Evolutionary conservation across 257 asterid species (phyloP).

Genomic region (Nicotiana obtusifolia): DNA sequence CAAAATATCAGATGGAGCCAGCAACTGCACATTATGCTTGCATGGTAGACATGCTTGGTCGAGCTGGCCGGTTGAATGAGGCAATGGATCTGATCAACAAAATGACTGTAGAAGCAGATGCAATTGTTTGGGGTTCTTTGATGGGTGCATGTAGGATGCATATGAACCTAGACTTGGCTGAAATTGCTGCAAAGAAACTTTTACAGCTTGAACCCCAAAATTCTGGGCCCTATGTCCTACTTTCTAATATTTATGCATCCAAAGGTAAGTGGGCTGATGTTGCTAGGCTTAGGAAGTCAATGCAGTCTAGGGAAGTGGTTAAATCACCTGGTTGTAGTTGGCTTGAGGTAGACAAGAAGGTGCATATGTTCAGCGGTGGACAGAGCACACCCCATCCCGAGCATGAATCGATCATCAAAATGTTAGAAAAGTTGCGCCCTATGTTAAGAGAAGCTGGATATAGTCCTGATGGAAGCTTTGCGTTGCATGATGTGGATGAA

Average conservation of each 20-base stretch:
- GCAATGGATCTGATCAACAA: constrained; percentile 50
- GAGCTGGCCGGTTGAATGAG: constrained; percentile 57
- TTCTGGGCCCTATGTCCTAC: constrained; percentile 57
- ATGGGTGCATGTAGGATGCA: constrained; percentile 72
- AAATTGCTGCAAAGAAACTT: constrained; percentile 63
- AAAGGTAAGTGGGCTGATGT: constrained; percentile 63
- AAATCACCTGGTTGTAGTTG: constrained; percentile 81
- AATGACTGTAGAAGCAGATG: constrained; percentile 62
- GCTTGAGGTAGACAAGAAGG: constrained; percentile 67
- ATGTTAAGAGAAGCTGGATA: constrained; percentile 58
- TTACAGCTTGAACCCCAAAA: constrained; percentile 56
- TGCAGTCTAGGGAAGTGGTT: constrained; percentile 48
- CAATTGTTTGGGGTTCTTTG: constrained; percentile 71
- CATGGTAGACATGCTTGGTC: constrained; percentile 74
- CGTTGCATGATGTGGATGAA: constrained; percentile 58
- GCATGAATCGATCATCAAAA: constrained; percentile 34
- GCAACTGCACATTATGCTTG: constrained; percentile 58
- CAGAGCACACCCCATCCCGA: constrained; percentile 40
- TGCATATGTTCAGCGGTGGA: constrained; percentile 64
- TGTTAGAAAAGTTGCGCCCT: constrained; percentile 47
- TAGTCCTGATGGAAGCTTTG: constrained; percentile 46
- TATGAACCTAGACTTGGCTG: constrained; percentile 54
- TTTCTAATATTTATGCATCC: constrained; percentile 64
- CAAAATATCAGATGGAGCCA: constrained; percentile 42
- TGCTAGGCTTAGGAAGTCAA: constrained; percentile 45